Evolutionary conservation across 1,284 basidiomycete species (phyloP).

Genomic region (Ceratobasidium sp.): DNA sequence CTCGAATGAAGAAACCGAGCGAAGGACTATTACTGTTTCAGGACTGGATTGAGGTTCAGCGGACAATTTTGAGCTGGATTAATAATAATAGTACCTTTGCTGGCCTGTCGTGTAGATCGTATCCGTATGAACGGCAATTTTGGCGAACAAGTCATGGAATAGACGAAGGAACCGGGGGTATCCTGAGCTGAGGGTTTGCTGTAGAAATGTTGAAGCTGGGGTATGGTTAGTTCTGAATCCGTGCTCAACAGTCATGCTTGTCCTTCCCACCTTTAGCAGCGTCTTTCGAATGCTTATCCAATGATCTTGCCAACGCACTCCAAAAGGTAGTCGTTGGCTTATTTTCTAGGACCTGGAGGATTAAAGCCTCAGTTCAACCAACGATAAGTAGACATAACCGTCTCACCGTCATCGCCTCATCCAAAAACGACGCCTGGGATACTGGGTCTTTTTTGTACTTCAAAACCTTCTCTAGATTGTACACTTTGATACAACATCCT

Average conservation of each 20-base stretch:
- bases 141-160: constrained; percentile 95
- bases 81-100: constrained; percentile 67
- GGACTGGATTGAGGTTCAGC: constrained; percentile 60
- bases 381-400: neutral
- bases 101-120: constrained; percentile 82
- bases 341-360: constrained; percentile 74
- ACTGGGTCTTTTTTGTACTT: constrained; percentile 83
- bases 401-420: constrained; percentile 88
- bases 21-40: constrained; percentile 87
- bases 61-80: neutral
- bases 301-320: constrained; percentile 77
- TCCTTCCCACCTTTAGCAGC: constrained; percentile 65
- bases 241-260: neutral
- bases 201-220: constrained; percentile 79
- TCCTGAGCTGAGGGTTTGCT: constrained; percentile 82
- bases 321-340: constrained; percentile 92
- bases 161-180: constrained; percentile 87
- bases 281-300: constrained; percentile 82
- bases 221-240: neutral
- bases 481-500: constrained; percentile 91
- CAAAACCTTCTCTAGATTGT: constrained; percentile 92
- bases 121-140: constrained; percentile 93
- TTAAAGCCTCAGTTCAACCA: too few species aligned
- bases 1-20: constrained; percentile 83
- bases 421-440: constrained; percentile 81